Conservation (phyloP, 768 basidiomycete species). For the Russula sp. region DNA sequence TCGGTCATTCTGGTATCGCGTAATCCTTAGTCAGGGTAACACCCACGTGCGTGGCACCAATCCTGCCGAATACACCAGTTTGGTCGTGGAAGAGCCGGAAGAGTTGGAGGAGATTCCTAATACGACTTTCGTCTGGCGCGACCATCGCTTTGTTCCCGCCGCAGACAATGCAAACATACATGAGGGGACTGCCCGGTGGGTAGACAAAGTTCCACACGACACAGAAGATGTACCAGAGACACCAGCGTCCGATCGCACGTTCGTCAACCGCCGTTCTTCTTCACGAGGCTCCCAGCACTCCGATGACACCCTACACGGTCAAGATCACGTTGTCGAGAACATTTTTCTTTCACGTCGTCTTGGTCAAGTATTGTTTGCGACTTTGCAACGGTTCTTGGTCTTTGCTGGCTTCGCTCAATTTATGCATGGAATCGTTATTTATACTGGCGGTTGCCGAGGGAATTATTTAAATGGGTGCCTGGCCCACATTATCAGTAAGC, state of each 20-base stretch:
- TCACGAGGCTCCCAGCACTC: constrained; percentile 39
- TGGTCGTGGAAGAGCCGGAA: constrained; percentile 48
- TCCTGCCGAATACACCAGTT: constrained; percentile 49
- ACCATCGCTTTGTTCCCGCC: not conserved
- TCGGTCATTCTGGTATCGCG: constrained; percentile 47
- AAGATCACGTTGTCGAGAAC: constrained; percentile 12
- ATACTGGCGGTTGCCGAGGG: constrained; percentile 81
- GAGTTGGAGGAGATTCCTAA: constrained; percentile 46
- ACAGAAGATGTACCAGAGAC: constrained; percentile 40
- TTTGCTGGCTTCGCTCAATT: constrained; percentile 62
- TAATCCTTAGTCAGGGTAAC: constrained; percentile 44
- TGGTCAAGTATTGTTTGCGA: constrained; percentile 43
- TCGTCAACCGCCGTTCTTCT: constrained; percentile 46
- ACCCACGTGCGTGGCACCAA: constrained; percentile 13
- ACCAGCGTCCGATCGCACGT: constrained; percentile 43
- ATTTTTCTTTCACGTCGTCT: constrained; percentile 33
- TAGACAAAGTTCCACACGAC: constrained; percentile 37
- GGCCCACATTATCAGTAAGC: constrained; percentile 86
- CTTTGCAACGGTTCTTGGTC: constrained; percentile 56
- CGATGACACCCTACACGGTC: constrained; percentile 49
- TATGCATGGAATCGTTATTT: constrained; percentile 66
- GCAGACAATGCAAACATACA: constrained; percentile 15
- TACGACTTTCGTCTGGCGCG: constrained; percentile 24
- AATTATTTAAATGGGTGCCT: constrained; percentile 75
- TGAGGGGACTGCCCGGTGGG: constrained; percentile 46